phyloP scores from a whole-genome alignment of 1,139 yeast species.

The Zygoascus hellenicus region DNA sequence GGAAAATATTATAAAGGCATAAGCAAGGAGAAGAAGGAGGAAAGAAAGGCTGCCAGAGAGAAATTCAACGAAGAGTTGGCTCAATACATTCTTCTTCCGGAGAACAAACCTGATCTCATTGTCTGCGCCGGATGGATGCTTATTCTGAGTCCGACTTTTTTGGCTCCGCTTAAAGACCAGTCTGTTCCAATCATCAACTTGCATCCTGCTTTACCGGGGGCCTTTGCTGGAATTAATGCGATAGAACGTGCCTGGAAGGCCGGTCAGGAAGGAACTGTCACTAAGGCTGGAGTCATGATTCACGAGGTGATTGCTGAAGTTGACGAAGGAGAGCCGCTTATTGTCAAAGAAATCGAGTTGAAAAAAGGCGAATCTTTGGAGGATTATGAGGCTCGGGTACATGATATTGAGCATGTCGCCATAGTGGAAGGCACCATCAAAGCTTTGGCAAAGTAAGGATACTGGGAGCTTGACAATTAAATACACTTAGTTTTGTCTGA shows the following conservation, averaged over 20 bases:
- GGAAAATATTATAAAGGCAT: slow-evolving; percentile 62
- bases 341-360: slow-evolving; percentile 72
- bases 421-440: slow-evolving; percentile 83
- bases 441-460: slow-evolving; percentile 43
- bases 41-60: slow-evolving; percentile 56
- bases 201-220: slow-evolving; percentile 96
- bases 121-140: slow-evolving; percentile 99
- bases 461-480: no score
- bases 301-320: slow-evolving; percentile 93
- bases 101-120: slow-evolving; percentile 62
- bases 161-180: slow-evolving; percentile 56
- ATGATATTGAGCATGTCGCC: slow-evolving; percentile 75
- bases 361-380: slow-evolving; percentile 69
- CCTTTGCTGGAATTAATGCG: slow-evolving; percentile 95
- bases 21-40: slow-evolving; percentile 55
- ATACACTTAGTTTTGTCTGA: no score
- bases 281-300: slow-evolving; percentile 92
- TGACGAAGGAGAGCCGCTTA: slow-evolving; percentile 83
- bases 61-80: slow-evolving; percentile 76
- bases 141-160: slow-evolving; percentile 71
- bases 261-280: slow-evolving; percentile 72
- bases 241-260: slow-evolving; percentile 95
- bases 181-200: slow-evolving; percentile 77
- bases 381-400: slow-evolving; percentile 78
- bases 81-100: slow-evolving; percentile 44